Base-by-base conservation (phyloP, 2,329 filamentous ascomycete genomes). In the Scedosporium aurantiacum region DNA sequence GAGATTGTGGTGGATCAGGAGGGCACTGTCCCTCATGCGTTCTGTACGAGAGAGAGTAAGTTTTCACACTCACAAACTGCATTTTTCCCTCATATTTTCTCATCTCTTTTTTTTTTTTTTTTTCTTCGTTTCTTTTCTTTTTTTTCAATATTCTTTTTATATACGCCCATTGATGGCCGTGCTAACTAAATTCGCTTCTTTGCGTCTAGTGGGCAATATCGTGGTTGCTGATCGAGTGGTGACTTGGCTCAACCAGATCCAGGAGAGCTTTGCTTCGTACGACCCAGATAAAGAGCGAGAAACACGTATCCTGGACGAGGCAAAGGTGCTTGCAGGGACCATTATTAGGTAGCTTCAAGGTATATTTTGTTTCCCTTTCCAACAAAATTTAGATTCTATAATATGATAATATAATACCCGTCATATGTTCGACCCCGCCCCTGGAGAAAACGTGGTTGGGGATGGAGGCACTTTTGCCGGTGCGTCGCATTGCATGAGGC, bases 11-110 rank as follows among this genome's bases (percentile, higher is more conserved):
- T 87, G 41, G 83, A 86, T 25, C 57, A 61, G 61, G 77, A 83
- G 64, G 77, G 76, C 2, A 73, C 77, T 8, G 70, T 87, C 8
- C 80, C 80, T 6, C 85, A 88, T 71, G 82, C 80, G 0, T 88
- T 87, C 70, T 86, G 83, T 67, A 73, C 71, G 0, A 72, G 64
- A 14, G 70, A 75, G 62, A 67, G 74, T 74, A 64, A 71, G 72
- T 70, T 45, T 4, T 25, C 32, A 12, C 32, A 4, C 10, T 3
- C 32, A 14, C 32, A 37, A 37, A 12, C n/a, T n/a, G n/a, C n/a
- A n/a, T n/a, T 37, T 37, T 8, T 32, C 3, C 7, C 7, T 32
- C 6, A 32, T 25, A 7, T 28, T 61, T 56, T 50, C 28, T 23
- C 8, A 10, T 16, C n/a, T 43, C 10, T 12, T 52, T 37, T 21